Evolutionary conservation across 2,329 filamentous ascomycete genomes (phyloP), one percentile per base, ranked within the genome.

Genomic region (Davidsoniella virescens): DNA sequence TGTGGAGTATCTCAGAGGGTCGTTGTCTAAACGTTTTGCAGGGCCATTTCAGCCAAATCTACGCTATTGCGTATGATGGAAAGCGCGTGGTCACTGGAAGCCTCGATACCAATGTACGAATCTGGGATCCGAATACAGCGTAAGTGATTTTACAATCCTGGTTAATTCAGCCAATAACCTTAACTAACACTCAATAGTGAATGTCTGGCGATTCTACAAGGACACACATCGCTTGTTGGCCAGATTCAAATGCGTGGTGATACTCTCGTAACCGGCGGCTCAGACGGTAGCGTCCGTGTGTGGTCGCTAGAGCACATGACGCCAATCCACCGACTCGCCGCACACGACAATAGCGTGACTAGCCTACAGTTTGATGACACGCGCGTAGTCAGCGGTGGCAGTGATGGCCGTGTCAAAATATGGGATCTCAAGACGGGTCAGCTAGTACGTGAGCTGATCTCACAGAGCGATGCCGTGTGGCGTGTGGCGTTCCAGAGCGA

Each of bases 21-120:
- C 80, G 87, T 55, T 98, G 92, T 63, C 69, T 96, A 50, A 82
- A 90, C 57, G 95, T 87, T 0, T 72, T 98, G 38, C 81, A 83
- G 42, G 92, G 92, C 0, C 92, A 98, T 65, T 98, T 95, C 66
- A 96, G 90, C 62, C 92, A 98, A 62, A 98, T 98, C 52, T 98
- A 98, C 63, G 92, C 92, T 17, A 94, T 98, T 62, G 92, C 92
- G 1, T 98, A 96, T 65, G 92, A 98, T 62, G 92, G 92, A 38
- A 81, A 82, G 57, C 78, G 88, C 55, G 88, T 98, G 52, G 90
- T 93, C 36, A 98, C 92, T 8, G 92, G 92, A 47, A 95, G 88
- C 64, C 70, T 98, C 54, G 92, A 98, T 65, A 98, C 92, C 3
- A 95, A 90, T 58, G 90, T 98, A 23, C 76, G 92, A 56, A 93